Conservation (phyloP, 345 rosid species). For the Syzygium oleosum region DNA sequence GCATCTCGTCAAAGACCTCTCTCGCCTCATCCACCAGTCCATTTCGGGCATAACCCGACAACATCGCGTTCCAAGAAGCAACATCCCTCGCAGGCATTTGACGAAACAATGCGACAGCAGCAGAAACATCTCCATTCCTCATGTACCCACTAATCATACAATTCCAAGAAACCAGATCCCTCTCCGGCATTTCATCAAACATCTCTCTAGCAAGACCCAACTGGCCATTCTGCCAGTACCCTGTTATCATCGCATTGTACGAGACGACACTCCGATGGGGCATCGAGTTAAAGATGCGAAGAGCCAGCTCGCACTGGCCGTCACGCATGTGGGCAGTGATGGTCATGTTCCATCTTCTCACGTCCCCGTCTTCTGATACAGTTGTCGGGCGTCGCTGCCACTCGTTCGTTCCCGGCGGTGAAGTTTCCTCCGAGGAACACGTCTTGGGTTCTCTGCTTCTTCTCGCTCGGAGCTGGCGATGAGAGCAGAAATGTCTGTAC, state of each 20-base stretch:
- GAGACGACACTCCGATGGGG: slow-evolving; percentile 8
- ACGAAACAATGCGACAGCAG: slow-evolving; percentile 1
- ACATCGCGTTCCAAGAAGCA: slow-evolving; percentile 10
- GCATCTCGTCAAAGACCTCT: slow-evolving; percentile 8
- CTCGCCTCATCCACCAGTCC: slow-evolving; percentile 14
- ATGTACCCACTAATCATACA: slow-evolving; percentile 12
- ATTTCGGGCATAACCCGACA: slow-evolving; percentile 4
- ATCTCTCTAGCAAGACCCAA: slow-evolving; percentile 7
- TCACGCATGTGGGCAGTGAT: slow-evolving; percentile 17
- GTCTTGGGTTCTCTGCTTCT: neutral
- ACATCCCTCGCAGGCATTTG: slow-evolving; percentile 7
- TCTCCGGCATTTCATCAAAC: slow-evolving; percentile 8
- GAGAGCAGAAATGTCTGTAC: neutral
- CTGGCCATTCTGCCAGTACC: slow-evolving; percentile 6
- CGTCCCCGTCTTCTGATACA: neutral
- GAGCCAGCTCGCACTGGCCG: slow-evolving; percentile 4
- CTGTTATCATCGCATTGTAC: slow-evolving; percentile 10
- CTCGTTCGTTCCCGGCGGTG: neutral
- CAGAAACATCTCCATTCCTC: slow-evolving; percentile 5
- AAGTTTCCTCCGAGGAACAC: neutral
- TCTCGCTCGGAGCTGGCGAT: neutral
- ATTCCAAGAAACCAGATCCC: slow-evolving; percentile 14
- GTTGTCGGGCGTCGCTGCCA: neutral
- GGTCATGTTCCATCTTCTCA: slow-evolving; percentile 9
- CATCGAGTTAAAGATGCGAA: slow-evolving; percentile 5